A percentile compares a stretch with the other conserved stretches of the same genome.
phyloP scores from a whole-genome alignment of 371 early-diverging fungal genomes.

The Mucor piriformis region DNA sequence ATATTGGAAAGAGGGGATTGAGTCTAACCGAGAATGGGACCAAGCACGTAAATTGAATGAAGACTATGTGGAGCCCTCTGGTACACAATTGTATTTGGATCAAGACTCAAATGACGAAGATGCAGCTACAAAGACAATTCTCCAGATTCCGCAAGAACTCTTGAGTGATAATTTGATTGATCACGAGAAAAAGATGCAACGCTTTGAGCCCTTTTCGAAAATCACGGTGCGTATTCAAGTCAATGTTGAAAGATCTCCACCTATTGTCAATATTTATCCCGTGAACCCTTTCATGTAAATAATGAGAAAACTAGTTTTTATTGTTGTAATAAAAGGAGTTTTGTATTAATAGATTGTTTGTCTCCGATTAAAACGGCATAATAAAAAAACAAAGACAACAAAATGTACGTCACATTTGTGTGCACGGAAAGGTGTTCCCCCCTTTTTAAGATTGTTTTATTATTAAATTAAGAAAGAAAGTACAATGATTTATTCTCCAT shows the following conservation, averaged over 20 bases:
- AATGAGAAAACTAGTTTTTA: too few relatives aligned
- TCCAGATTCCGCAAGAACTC: slow-evolving; percentile 14
- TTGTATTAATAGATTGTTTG: too few relatives aligned
- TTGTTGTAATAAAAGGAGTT: too few relatives aligned
- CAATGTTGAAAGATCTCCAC: slow-evolving; percentile 39
- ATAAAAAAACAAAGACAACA: too few relatives aligned
- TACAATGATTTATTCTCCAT: too few relatives aligned
- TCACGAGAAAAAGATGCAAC: slow-evolving; percentile 26
- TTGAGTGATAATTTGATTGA: slow-evolving; percentile 21
- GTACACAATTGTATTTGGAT: slow-evolving; percentile 16
- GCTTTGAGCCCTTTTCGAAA: slow-evolving; percentile 32
- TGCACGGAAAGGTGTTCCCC: too few relatives aligned
- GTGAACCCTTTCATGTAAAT: slow-evolving; percentile 40
- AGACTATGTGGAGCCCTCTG: slow-evolving; percentile 5
- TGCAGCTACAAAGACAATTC: slow-evolving; percentile 13
- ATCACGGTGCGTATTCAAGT: slow-evolving; percentile 38
- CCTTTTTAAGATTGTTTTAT: too few relatives aligned
- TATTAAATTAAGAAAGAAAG: too few relatives aligned
- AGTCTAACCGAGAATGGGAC: slow-evolving; percentile 17
- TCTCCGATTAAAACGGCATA: too few relatives aligned
- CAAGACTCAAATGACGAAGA: slow-evolving; percentile 14
- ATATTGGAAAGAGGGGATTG: slow-evolving; percentile 52
- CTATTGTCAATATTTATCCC: slow-evolving; percentile 41
- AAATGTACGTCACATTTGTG: too few relatives aligned
- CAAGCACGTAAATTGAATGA: slow-evolving; percentile 11